Base-by-base conservation (phyloP, 2,329 filamentous ascomycete species). In the Biscogniauxia sp. region DNA sequence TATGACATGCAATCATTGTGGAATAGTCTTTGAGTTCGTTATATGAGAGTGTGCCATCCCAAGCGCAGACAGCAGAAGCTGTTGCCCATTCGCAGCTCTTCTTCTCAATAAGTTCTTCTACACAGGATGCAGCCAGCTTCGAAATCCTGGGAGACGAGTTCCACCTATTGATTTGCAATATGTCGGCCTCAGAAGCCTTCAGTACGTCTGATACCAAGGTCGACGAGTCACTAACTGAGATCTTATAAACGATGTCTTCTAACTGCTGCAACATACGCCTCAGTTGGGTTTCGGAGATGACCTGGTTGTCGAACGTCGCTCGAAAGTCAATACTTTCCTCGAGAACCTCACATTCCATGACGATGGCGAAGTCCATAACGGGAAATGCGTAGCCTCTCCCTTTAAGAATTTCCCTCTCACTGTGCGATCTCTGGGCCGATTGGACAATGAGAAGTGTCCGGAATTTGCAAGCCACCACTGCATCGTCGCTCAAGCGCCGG, bases 381-480 rank as follows among this genome's bases (percentile, higher is more conserved):
- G 56, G 50, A 50, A 58, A 58, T 9, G 56, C 26, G 28, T 58
- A 58, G 23, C 51, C 41, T 50, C 51, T 32, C 28, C 51, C 56
- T 19, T 19, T 20, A 6, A 58, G 28, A 20, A 58, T 32, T 20
- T 23, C 53, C 45, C 37, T 19, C 17, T 51, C 52, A 28, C 37
- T 50, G 8, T 41, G 51, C n/a, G 56, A 52, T 19, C 56, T 19
- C 32, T 58, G 52, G 8, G 52, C 57, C 20, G 53, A 49, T 26
- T 59, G 57, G 4, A 58, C 56, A 19, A 60, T 51, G 15, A 60
- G 49, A 5, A 55, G 50, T 13, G 53, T 59, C 11, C 57, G 52
- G 5, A 60, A 60, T n/a, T 57, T 57, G 51, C 58, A 60, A 1
- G 58, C 58, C n/a, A 51, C 54, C 9, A 53, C 58, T 6, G 58